These are phyloP conservation scores for Quercus aquifolioides DNA, from an alignment of 306 rosid species.

Conservation along the genomic window DNA sequence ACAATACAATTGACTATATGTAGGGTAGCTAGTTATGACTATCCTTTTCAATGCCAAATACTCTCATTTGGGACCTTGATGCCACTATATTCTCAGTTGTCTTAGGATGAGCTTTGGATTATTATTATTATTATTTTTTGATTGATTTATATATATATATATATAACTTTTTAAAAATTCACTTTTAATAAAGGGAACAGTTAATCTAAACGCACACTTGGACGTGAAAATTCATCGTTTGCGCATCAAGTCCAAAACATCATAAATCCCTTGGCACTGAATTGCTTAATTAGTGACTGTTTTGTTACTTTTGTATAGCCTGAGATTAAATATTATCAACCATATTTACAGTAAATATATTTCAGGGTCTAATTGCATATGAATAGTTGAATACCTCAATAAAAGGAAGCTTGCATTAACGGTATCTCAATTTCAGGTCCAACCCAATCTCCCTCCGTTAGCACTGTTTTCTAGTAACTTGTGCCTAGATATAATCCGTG, in stretches of 20 bases:
- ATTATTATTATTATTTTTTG: too few species aligned
- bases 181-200: too few species aligned
- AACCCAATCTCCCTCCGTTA: neutral
- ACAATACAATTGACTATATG: neutral
- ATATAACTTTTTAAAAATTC: too few species aligned
- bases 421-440: conserved; percentile 16
- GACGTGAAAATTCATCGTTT: neutral
- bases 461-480: conserved; percentile 31
- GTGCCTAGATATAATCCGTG: conserved; percentile 15
- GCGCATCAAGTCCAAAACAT: neutral
- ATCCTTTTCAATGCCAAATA: too few species aligned
- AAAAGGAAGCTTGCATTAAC: neutral
- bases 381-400: neutral
- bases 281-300: too few species aligned
- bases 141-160: too few species aligned
- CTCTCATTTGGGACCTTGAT: too few species aligned
- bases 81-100: neutral
- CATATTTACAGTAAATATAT: neutral
- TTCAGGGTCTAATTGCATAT: neutral
- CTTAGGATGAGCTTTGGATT: neutral
- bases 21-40: neutral
- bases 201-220: too few species aligned
- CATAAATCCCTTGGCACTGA: too few species aligned
- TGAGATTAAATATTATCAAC: too few species aligned
- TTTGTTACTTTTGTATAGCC: too few species aligned